Base-by-base conservation (phyloP, 495 filamentous ascomycete species). In the Aspergillus homomorphus region DNA sequence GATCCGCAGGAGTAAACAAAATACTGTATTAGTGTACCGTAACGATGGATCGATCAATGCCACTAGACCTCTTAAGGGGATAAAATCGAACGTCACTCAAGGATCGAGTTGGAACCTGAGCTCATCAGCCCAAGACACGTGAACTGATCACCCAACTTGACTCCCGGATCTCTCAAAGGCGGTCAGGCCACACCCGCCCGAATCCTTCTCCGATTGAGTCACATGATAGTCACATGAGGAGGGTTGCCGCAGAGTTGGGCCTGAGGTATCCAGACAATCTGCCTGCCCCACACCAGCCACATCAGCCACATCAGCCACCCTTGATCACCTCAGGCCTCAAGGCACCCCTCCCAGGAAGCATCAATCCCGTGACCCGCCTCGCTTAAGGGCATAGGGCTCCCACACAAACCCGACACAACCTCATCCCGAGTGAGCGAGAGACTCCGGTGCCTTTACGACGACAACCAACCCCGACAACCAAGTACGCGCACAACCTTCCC, bases 381-480 rank as follows among this genome's bases (percentile, higher is more conserved):
- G 75, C 73, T 77, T 75, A 77, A 71, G 69, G 71, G 69, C 61
- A 66, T 74, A 76, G 73, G 73, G 73, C 70, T 76, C 72, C 69
- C 69, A 55, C 75, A 75, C 72, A 78, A 61, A 63, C 58, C 61
- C 57, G 63, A 74, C 73, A 73, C 69, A 72, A 70, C 68, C 62
- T 57, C 72, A 71, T 73, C 69, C 69, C 69, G 63, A 69, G 33
- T 38, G 33, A 38, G 33, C 33, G 59, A 68, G 69, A 66, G 66
- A 64, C 65, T 71, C 62, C 66, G 66, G 71, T 70, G 70, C 67
- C 58, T 62, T 61, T 53, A 60, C 70, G 71, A 60, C 70, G 71
- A 73, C 74, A 73, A 76, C 72, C 74, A 70, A 76, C 69, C 71
- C 71, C 74, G 71, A 74, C 73, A 77, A 62, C 71, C 70, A 73